Percentiles rank a stretch among this genome's conserved stretches.
Evolutionary conservation across 2,329 filamentous ascomycete species (phyloP).

Genomic region (Pseudogymnoascus verrucosus): DNA sequence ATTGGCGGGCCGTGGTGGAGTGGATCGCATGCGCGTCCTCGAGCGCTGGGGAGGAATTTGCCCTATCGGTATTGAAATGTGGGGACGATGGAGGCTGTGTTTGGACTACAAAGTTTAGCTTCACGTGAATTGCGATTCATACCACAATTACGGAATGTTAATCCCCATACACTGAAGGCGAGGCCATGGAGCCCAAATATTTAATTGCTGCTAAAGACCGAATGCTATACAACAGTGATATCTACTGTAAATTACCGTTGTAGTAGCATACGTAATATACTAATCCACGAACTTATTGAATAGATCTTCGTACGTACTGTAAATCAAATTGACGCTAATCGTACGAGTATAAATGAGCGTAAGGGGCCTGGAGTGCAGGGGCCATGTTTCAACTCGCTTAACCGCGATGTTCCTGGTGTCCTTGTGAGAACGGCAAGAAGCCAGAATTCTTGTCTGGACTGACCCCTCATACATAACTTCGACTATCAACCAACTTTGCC

Average conservation of each 20-base stretch:
- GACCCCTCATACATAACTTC: constrained; percentile 6
- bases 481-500: not conserved
- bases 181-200: not conserved
- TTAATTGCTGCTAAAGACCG: not conserved
- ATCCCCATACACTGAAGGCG: not conserved
- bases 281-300: not conserved
- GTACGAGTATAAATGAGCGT: constrained; percentile 6
- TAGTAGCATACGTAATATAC: not conserved
- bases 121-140: constrained; percentile 1
- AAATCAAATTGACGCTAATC: constrained; percentile 6
- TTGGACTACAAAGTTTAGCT: constrained; percentile 4
- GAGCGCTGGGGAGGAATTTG: not conserved
- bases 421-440: constrained; percentile 7
- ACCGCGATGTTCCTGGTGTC: constrained; percentile 4
- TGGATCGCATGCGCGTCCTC: constrained; percentile 5
- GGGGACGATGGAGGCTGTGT: constrained; percentile 5
- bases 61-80: constrained; percentile 4
- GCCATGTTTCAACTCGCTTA: constrained; percentile 9
- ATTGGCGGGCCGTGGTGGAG: constrained; percentile 4
- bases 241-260: not conserved
- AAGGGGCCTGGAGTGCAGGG: constrained; percentile 5
- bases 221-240: not conserved
- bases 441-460: constrained; percentile 4
- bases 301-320: constrained; percentile 6
- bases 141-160: constrained; percentile 6